Conservation (phyloP, 2,329 filamentous ascomycete genomes). For the Cyclaneusma minus region DNA sequence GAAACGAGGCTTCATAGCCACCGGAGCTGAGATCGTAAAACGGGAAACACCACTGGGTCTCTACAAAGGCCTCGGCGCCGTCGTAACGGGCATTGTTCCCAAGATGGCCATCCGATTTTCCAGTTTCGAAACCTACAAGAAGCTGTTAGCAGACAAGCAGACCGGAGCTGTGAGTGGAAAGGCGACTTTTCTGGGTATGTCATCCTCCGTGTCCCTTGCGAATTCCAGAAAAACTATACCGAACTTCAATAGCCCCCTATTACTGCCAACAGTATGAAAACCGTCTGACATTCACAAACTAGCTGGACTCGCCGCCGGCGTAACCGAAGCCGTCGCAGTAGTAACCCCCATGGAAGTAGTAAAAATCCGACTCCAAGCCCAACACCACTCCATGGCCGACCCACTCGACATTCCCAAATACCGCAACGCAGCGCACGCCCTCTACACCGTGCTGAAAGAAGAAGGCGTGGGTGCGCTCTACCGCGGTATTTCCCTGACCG, state of each 20-base stretch:
- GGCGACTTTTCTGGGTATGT: constrained; percentile 54
- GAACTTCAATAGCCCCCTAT: too few relatives aligned
- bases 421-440: constrained; percentile 71
- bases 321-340: constrained; percentile 91
- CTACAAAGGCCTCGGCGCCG: constrained; percentile 97
- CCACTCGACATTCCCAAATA: constrained; percentile 94
- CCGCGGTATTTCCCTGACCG: constrained; percentile 85
- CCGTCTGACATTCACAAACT: constrained; percentile 5
- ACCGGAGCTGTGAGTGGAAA: constrained; percentile 54
- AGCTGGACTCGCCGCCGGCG: constrained; percentile 81
- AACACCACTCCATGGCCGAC: constrained; percentile 96
- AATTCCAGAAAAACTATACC: constrained; percentile 16
- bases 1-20: constrained; percentile 74
- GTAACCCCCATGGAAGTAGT: constrained; percentile 99
- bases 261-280: neutral
- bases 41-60: constrained; percentile 84
- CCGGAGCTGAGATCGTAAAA: constrained; percentile 72
- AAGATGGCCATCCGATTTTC: constrained; percentile 99
- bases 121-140: constrained; percentile 92
- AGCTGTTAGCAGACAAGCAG: constrained; percentile 52
- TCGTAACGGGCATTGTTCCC: constrained; percentile 88
- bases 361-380: constrained; percentile 95
- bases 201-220: constrained; percentile 1
- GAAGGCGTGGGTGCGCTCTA: constrained; percentile 82
- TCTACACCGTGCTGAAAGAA: constrained; percentile 82